Evolutionary conservation across 2,329 filamentous ascomycete species (phyloP).

Genomic region (Stylonectria norvegica): DNA sequence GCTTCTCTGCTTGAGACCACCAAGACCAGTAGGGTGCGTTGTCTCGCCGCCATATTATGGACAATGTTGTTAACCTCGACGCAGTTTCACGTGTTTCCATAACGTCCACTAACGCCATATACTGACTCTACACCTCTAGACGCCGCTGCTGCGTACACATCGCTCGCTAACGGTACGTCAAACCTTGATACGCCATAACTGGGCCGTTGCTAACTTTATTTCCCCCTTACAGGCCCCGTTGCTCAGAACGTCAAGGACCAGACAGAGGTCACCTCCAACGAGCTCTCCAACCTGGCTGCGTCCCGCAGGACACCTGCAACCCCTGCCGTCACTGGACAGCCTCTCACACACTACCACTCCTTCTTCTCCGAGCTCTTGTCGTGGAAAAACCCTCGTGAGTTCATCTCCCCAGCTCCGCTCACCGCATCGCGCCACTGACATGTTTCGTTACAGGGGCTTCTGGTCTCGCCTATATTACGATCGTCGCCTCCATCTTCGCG

Average conservation of each 20-base stretch:
- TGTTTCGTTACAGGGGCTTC: conserved; percentile 51
- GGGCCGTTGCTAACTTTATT: conserved; percentile 11
- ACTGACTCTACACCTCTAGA: conserved; percentile 40
- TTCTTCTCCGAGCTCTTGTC: conserved; percentile 67
- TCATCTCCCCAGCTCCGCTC: conserved; percentile 2
- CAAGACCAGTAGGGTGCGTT: conserved; percentile 53
- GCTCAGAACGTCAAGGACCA: conserved; percentile 58
- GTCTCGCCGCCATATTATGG: conserved; percentile 7
- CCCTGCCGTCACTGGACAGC: conserved; percentile 58
- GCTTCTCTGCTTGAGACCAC: conserved; percentile 43
- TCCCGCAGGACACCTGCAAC: conserved; percentile 52
- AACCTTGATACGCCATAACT: background rate
- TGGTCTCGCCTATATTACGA: conserved; percentile 58
- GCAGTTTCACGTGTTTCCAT: conserved; percentile 10
- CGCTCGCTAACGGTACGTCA: conserved; percentile 45
- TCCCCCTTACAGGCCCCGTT: conserved; percentile 48
- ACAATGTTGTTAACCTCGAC: conserved; percentile 19
- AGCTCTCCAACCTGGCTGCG: conserved; percentile 57
- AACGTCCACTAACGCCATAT: conserved; percentile 1
- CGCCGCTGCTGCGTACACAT: conserved; percentile 47
- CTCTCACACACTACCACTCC: conserved; percentile 66
- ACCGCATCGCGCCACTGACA: conserved; percentile 12
- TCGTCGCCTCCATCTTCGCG: conserved; percentile 58
- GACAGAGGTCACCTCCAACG: conserved; percentile 50
- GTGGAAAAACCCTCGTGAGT: conserved; percentile 65